Base-by-base conservation (phyloP, 2,329 filamentous ascomycete species). In the Ceratocystis albifundus region DNA sequence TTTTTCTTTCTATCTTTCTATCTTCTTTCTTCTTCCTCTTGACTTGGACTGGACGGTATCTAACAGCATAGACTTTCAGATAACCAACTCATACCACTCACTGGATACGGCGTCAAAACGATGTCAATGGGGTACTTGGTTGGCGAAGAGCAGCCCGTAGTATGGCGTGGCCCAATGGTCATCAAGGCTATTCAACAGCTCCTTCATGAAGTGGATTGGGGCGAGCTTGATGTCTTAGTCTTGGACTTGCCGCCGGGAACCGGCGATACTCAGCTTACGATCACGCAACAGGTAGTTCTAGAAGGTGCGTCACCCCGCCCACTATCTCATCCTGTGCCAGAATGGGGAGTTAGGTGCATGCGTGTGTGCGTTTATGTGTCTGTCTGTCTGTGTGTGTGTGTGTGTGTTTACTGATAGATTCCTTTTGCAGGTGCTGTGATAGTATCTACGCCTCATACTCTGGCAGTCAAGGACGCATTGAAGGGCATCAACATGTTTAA, bases 71-170 rank as follows among this genome's bases (percentile, higher is more conserved):
- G n/a, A 20, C 7, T 44, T 15, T 17, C 69, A 89, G 84, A 88
- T 71, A 91, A 92, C 72, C 87, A 91, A 71, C 82, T 99, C 2
- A 73, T 97, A 1, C 94, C 94, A 0, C 77, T 99, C 28, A 91
- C 89, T 25, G 96, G 96, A 73, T 97, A 97, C 78, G 94, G 94
- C 50, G 83, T 99, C 66, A 95, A 95, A 76, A 95, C 91, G 65
- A 99, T 99, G 94, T 96, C 92, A 0, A 97, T 99, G 89, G 94
- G 94, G 62, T 97, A 96, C 70, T 82, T 99, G 0, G 85, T 96
- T 0, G 84, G 84, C 22, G 87, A 90, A 70, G 82, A 85, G 10
- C 88, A 89, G 4, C 90, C 92, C 0, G 88, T 99, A 17, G 92
- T 94, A 41, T 99, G 94, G 94, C 85, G 94, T 64, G 94, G 94